These are phyloP conservation scores for Skeletonema costatum DNA, from an alignment of 108 stramenopile species.

Conservation along the genomic window DNA sequence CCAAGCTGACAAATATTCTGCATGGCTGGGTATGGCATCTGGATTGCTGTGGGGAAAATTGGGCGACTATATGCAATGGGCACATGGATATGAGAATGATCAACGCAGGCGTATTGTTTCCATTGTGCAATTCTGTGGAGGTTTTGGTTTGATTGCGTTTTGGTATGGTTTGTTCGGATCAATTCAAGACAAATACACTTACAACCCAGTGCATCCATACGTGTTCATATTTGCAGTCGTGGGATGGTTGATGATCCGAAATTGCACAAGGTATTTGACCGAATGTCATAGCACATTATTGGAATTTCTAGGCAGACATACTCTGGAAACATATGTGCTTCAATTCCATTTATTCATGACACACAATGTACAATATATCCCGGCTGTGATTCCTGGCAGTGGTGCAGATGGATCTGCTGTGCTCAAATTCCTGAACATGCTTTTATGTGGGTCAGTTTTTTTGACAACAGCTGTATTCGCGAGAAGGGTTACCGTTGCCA, in stretches of 20 bases:
- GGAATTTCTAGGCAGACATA: slow-evolving; percentile 88
- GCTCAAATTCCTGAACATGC: slow-evolving; percentile 61
- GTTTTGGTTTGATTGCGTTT: slow-evolving; percentile 47
- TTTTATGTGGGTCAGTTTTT: slow-evolving; percentile 62
- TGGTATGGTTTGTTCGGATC: slow-evolving; percentile 66
- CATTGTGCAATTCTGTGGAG: slow-evolving; percentile 51
- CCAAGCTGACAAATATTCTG: slow-evolving; percentile 70
- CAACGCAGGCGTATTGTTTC: slow-evolving; percentile 24
- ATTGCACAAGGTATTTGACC: slow-evolving; percentile 77
- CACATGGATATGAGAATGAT: slow-evolving; percentile 49
- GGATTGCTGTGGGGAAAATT: slow-evolving; percentile 63
- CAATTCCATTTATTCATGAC: slow-evolving; percentile 95
- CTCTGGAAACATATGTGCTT: slow-evolving; percentile 93
- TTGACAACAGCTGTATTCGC: slow-evolving; percentile 58
- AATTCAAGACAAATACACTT: slow-evolving; percentile 74
- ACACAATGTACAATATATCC: slow-evolving; percentile 73
- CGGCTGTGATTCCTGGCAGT: slow-evolving; percentile 65
- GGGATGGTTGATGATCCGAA: slow-evolving; percentile 90
- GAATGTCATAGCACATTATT: slow-evolving; percentile 70
- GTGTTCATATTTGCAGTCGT: slow-evolving; percentile 81
- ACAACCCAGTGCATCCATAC: slow-evolving; percentile 91
- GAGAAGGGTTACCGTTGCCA: slow-evolving; percentile 60
- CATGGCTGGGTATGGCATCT: slow-evolving; percentile 62
- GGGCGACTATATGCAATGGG: slow-evolving; percentile 62
- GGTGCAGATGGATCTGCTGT: slow-evolving; percentile 50